Percentiles rank a stretch among this genome's conserved stretches.
These are phyloP conservation scores for Scheffersomyces segobiensis DNA, from an alignment of 1,139 yeast species.

Conservation along the genomic window DNA sequence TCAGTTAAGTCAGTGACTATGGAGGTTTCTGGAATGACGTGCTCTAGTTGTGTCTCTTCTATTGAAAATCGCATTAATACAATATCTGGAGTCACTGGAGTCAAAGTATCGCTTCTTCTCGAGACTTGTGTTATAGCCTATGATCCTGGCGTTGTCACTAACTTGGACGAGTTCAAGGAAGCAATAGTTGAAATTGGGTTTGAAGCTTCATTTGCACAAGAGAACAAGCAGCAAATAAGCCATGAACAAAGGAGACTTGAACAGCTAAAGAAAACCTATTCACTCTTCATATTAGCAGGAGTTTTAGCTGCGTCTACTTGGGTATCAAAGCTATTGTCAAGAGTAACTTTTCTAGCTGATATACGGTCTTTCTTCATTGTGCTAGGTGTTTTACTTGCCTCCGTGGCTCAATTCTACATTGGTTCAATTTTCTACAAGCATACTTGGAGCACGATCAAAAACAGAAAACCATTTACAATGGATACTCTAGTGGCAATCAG, in stretches of 20 bases:
- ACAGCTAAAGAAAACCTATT: not conserved
- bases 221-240: not conserved
- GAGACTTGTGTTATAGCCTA: not conserved
- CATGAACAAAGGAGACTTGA: not conserved
- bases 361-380: not conserved
- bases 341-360: not conserved
- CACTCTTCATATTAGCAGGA: not conserved
- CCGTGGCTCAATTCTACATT: not conserved
- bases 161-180: not conserved
- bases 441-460: not conserved
- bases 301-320: not conserved
- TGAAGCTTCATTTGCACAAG: not conserved
- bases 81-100: not conserved
- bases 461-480: constrained; percentile 1
- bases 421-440: not conserved
- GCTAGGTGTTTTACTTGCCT: not conserved
- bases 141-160: not conserved
- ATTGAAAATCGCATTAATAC: not conserved
- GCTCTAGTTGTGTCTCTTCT: not conserved
- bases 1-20: not conserved
- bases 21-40: not conserved
- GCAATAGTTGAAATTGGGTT: not conserved
- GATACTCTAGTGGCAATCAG: not conserved
- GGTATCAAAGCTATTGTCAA: not conserved
- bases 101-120: not conserved